Evolutionary conservation across 805 yeast genomes (phyloP), one percentile per base, ranked within the genome.

Genomic region (Candida chilensis): DNA sequence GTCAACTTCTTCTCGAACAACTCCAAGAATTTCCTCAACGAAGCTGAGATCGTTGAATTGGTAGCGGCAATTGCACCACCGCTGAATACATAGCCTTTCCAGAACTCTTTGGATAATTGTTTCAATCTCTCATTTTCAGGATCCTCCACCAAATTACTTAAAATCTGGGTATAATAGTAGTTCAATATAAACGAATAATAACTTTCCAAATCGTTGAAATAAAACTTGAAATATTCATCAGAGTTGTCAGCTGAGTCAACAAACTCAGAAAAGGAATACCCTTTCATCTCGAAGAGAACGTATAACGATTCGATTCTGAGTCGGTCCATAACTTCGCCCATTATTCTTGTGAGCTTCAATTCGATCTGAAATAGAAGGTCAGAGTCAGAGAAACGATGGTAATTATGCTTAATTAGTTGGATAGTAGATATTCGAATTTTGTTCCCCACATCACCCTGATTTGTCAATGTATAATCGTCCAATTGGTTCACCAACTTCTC

Each of bases 361-460:
- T 50, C 54, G 1, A 63, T 38, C 2, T 34, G 31, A 4, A 27
- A 24, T 8, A 27, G 25, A n/a, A 47, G 28, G 7, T 20, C 32
- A n/a, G n/a, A n/a, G n/a, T n/a, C n/a, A n/a, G n/a, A n/a, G n/a
- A n/a, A n/a, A n/a, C n/a, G n/a, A n/a, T n/a, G n/a, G n/a, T 42
- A 22, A 37, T 67, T 60, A 1, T 39, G 25, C 0, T 37, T 30
- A 1, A 78, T 48, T 3, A 74, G 42, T 5, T 40, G 21, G 2
- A 81, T 47, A 2, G 78, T 59, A 0, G 78, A 64, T 1, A 47
- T 38, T 28, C 97, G 57, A 1, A 86, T 69, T 41, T 74, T 68
- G 28, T 84, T 72, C 2, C 97, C 97, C n/a, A 87, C 88, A 54
- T 88, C 97, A 7, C 97, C 97, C 44, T 84, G 81, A 17, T 73